Percentiles rank a stretch among this genome's conserved stretches.
Conservation (phyloP, 192 early-diverging fungal genomes). For the Coemansia sp. region DNA sequence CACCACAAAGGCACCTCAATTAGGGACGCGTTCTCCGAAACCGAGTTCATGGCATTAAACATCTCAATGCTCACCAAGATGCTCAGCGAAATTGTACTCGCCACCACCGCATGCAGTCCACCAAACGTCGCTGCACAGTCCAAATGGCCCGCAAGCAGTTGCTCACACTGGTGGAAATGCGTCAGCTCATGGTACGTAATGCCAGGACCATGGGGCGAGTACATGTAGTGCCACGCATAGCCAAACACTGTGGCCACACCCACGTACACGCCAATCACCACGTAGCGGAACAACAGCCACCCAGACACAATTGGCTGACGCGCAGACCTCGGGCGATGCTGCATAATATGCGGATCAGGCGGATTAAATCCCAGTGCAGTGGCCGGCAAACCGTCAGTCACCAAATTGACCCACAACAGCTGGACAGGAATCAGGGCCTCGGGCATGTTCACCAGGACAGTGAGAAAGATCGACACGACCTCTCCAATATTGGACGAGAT, state of each 20-base stretch:
- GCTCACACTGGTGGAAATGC: conserved; percentile 87
- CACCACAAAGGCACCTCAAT: conserved; percentile 87
- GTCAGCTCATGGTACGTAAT: conserved; percentile 88
- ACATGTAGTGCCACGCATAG: conserved; percentile 99
- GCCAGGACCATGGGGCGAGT: conserved; percentile 81
- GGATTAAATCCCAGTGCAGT: conserved; percentile 98
- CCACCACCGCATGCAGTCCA: conserved; percentile 72
- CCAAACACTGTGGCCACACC: conserved; percentile 92
- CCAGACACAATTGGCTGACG: conserved; percentile 86
- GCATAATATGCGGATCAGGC: conserved; percentile 96
- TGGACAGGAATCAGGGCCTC: conserved; percentile 98
- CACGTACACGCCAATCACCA: conserved; percentile 89
- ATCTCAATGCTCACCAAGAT: conserved; percentile 97
- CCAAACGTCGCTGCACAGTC: conserved; percentile 86
- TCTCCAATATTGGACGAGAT: conserved; percentile 99
- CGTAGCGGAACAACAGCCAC: conserved; percentile 96
- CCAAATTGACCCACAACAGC: conserved; percentile 97
- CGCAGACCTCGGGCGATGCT: conserved; percentile 75
- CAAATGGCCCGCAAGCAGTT: conserved; percentile 78
- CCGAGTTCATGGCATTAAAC: conserved; percentile 97
- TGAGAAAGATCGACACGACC: conserved; percentile 96
- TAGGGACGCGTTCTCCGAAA: conserved; percentile 94
- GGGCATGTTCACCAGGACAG: conserved; percentile 93
- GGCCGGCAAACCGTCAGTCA: conserved; percentile 96
- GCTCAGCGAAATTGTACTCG: conserved; percentile 93